phyloP scores from a whole-genome alignment of 179 eudicot genomes.

The Nepenthes alata region DNA sequence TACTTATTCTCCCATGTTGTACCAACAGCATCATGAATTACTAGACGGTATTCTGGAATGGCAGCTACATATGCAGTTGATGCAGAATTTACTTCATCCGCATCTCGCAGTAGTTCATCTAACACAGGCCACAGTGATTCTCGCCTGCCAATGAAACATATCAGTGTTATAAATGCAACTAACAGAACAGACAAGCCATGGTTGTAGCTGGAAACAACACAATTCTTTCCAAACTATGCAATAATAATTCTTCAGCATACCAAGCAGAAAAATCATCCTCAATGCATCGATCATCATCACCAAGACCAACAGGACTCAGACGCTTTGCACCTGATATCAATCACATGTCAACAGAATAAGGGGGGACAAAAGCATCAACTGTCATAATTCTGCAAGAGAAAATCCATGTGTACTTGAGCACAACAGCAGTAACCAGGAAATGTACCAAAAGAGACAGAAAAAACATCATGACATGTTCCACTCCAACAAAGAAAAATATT shows the following conservation, averaged over 20 bases:
- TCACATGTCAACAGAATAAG: too few relatives aligned
- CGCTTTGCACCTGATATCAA: constrained; percentile 54
- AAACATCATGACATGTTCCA: too few relatives aligned
- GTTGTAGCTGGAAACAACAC: too few relatives aligned
- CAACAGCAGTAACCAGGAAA: too few relatives aligned
- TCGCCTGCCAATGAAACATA: constrained; percentile 37
- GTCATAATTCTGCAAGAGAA: too few relatives aligned
- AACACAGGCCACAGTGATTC: constrained; percentile 81
- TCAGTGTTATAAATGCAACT: neutral
- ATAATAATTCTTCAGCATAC: constrained; percentile 16
- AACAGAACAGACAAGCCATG: neutral
- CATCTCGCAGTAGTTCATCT: constrained; percentile 61
- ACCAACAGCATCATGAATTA: constrained; percentile 35
- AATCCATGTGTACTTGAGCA: too few relatives aligned
- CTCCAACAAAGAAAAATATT: too few relatives aligned
- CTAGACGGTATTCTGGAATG: constrained; percentile 63
- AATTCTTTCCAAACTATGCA: too few relatives aligned
- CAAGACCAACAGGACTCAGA: constrained; percentile 65
- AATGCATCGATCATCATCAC: constrained; percentile 85
- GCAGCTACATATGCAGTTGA: constrained; percentile 85
- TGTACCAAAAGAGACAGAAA: too few relatives aligned
- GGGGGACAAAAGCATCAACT: too few relatives aligned
- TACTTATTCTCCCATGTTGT: constrained; percentile 22
- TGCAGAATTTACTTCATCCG: constrained; percentile 37
- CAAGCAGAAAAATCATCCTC: constrained; percentile 91